A percentile compares a stretch with the other conserved stretches of the same genome.
Evolutionary conservation across 1,284 basidiomycete species (phyloP).

Genomic region (Puccinia coronata): DNA sequence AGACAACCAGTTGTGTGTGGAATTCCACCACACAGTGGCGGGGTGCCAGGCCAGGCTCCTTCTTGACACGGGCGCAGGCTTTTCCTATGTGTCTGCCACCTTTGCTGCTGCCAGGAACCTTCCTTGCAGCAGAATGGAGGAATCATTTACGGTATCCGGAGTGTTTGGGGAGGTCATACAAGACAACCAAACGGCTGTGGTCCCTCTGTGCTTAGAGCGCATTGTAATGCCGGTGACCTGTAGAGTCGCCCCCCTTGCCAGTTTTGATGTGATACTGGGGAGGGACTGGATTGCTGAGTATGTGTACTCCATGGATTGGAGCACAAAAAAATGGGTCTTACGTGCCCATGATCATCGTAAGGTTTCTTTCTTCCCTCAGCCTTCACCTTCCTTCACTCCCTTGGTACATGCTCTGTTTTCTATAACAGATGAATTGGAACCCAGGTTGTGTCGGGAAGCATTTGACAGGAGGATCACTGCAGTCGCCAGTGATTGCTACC

Average conservation of each 20-base stretch:
- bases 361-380: neutral
- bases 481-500: neutral
- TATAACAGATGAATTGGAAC: neutral
- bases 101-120: neutral
- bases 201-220: neutral
- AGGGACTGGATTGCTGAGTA: constrained; percentile 6
- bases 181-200: neutral
- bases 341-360: neutral
- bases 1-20: no score
- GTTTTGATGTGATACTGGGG: constrained; percentile 7
- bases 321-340: constrained; percentile 1
- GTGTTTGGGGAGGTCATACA: constrained; percentile 5
- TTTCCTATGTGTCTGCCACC: neutral
- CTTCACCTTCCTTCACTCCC: neutral
- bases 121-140: neutral
- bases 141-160: neutral
- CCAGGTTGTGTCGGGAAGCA: neutral
- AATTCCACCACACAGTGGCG: no score
- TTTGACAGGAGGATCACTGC: neutral
- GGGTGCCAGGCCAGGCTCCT: no score
- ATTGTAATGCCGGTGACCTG: neutral
- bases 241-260: neutral
- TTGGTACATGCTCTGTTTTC: neutral
- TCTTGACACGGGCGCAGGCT: constrained; percentile 5
- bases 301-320: constrained; percentile 3